Conservation (phyloP, 2,329 filamentous ascomycete genomes). For the Exophiala viscosa region DNA sequence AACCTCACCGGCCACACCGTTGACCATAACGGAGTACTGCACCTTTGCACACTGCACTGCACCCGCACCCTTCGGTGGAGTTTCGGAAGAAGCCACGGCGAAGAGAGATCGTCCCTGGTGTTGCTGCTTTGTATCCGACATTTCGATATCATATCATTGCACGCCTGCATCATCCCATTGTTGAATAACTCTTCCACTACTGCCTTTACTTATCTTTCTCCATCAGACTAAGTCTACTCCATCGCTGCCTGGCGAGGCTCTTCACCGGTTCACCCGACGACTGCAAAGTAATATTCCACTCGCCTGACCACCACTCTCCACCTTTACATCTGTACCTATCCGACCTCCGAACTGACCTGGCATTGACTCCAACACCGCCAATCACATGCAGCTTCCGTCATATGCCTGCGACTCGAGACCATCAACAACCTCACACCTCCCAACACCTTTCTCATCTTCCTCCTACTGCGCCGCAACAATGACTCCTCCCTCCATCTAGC, state of each 20-base stretch:
- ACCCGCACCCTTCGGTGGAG: too few relatives aligned
- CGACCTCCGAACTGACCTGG: neutral
- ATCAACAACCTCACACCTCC: constrained; percentile 15
- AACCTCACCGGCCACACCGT: too few relatives aligned
- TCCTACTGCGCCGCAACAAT: constrained; percentile 15
- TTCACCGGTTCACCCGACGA: neutral
- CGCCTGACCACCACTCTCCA: constrained; percentile 1
- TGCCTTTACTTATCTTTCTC: constrained; percentile 4
- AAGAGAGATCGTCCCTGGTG: too few relatives aligned
- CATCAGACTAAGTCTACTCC: constrained; percentile 6
- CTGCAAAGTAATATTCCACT: neutral
- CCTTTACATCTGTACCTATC: neutral
- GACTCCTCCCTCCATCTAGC: constrained; percentile 19
- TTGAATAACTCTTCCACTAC: constrained; percentile 6
- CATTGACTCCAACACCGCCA: constrained; percentile 3
- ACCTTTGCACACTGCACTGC: too few relatives aligned
- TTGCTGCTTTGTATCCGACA: neutral
- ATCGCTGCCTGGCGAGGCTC: constrained; percentile 4
- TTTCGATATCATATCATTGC: constrained; percentile 4
- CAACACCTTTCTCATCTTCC: constrained; percentile 15
- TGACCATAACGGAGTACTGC: too few relatives aligned
- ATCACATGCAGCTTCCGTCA: constrained; percentile 27
- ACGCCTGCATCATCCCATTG: neutral
- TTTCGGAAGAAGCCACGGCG: too few relatives aligned
- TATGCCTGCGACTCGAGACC: constrained; percentile 25